Conservation (phyloP, 371 early-diverging fungal genomes). For the Circinella umbellata region DNA sequence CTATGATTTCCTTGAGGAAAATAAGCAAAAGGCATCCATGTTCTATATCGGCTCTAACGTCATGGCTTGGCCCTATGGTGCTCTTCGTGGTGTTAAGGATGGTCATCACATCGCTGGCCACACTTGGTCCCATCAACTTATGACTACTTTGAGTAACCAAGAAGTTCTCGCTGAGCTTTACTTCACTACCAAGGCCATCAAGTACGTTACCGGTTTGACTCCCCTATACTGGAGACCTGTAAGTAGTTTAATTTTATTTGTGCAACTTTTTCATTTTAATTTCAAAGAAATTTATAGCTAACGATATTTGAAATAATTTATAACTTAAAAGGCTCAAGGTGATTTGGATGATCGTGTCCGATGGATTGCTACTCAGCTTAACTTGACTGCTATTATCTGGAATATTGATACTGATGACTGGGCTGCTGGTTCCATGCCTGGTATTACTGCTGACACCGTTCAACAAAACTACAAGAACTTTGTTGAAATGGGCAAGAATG, state of each 20-base stretch:
- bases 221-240: constrained; percentile 63
- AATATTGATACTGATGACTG: constrained; percentile 54
- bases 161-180: constrained; percentile 65
- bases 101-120: constrained; percentile 60
- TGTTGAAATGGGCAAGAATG: constrained; percentile 49
- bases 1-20: constrained; percentile 44
- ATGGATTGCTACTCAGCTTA: constrained; percentile 53
- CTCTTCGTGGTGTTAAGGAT: constrained; percentile 52
- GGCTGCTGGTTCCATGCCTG: constrained; percentile 34
- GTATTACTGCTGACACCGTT: constrained; percentile 30
- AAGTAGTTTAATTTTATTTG: constrained; percentile 17
- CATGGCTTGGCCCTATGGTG: constrained; percentile 54
- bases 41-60: constrained; percentile 58
- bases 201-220: constrained; percentile 56
- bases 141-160: constrained; percentile 58
- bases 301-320: not conserved
- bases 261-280: not conserved
- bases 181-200: constrained; percentile 55
- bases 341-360: constrained; percentile 63
- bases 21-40: constrained; percentile 46
- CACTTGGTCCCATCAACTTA: constrained; percentile 63
- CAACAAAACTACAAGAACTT: constrained; percentile 38
- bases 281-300: not conserved
- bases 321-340: constrained; percentile 38
- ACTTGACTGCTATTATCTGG: constrained; percentile 55